Base-by-base conservation (phyloP, 345 rosid species). In the Aethionema arabicum region DNA sequence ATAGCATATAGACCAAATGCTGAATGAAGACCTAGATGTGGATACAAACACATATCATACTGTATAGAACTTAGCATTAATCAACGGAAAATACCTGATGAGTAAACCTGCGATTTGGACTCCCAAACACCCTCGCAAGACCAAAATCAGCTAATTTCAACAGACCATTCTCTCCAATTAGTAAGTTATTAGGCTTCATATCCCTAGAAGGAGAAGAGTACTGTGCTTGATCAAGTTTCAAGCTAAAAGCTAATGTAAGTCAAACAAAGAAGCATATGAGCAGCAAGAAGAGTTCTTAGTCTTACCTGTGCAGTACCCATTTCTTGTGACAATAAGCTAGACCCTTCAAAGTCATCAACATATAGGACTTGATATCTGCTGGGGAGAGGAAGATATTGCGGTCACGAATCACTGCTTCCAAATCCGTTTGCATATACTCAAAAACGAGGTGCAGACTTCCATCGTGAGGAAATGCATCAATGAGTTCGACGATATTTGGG, bases 351-450 rank as follows among this genome's bases (percentile, higher is more conserved):
- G 87, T 79, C 87, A 82, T 82, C 44, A 77, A 76, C 64, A 82
- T 77, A 56, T 79, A 82, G 41, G 87, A 77, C 68, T 82, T 82
- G 16, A 77, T 79, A 62, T 82, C 87, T 12, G 76, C 84, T 4
- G 84, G 87, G 5, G 87, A 82, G 5, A 82, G 77, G 31, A 77
- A 77, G 33, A 82, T 79, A 43, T 79, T 82, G 2, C 80, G 77
- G 50, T 82, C 87, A 12, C 87, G 87, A 65, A 82, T 82, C 72
- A 82, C 79, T 9, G 87, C 80, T 77, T 82, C 87, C 42, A 82
- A 76, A 70, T 82, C 87, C 8, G 84, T 82, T 65, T 82, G 84
- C 87, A 82, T 82, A 72, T 79, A 82, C 77, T 79, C 82, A 21
- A 82, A 82, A 36, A 82, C 87, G 21, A 82, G 74, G 68, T 82